Base-by-base conservation (phyloP, 2,329 filamentous ascomycete genomes). In the Tolypocladium sp. region DNA sequence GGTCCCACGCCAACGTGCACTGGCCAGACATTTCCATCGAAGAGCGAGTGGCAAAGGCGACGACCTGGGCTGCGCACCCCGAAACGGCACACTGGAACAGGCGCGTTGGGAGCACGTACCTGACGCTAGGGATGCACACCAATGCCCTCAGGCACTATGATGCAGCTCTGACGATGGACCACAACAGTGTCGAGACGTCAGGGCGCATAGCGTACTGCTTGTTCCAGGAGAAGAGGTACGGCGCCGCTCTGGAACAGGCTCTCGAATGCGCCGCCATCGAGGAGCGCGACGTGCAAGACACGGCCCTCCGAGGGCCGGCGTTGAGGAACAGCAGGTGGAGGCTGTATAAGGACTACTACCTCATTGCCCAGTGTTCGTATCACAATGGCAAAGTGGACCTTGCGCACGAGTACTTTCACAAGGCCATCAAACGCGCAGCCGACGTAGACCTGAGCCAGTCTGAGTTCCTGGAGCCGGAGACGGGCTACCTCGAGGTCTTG, bases 121-220 rank as follows among this genome's bases (percentile, higher is more conserved):
- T 77, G 38, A 71, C 68, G 7, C 66, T 73, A n/a, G 70, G 67
- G 8, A 67, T 74, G 60, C 67, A 75, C 54, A 66, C 60, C 4
- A 66, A 70, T 42, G 75, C 75, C 0, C 60, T 76, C 4, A 60
- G 61, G 2, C 69, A 75, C 42, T 77, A 75, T 27, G 65, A 75
- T 20, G 64, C 67, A 22, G 74, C 74, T 0, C 66, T 77, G 4
- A 65, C 67, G 25, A 65, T 73, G 2, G 74, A 76, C n/a, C 62
- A 66, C 15, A 71, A 74, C 61, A 75, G 69, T 41, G 69, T 76
- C 2, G 69, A 76, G 59, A 76, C 73, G 1, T 65, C 63, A 2
- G 75, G 75, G 0, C 71, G 75, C n/a, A 77, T 76, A 22, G 75
- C 74, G 0, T 74, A 71, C 52, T 77, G 75, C 57, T 65, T 76